A percentile compares a stretch with the other conserved stretches of the same genome.
Evolutionary conservation across 78 protist species (phyloP).

Genomic region (Pigoraptor vietnamica): DNA sequence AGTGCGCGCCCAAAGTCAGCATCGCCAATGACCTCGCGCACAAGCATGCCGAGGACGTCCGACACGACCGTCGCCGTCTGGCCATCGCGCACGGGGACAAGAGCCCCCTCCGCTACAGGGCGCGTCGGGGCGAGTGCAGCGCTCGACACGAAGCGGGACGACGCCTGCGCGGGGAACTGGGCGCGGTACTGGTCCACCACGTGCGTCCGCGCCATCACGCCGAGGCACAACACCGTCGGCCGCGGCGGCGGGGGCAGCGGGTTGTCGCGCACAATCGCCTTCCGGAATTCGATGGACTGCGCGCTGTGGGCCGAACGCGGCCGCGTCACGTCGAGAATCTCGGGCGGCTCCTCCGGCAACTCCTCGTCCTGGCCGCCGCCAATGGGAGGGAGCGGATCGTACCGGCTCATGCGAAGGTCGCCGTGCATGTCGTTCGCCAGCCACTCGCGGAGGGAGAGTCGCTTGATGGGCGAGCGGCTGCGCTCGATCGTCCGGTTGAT

Average conservation of each 20-base stretch:
- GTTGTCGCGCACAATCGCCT: neutral
- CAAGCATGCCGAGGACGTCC: neutral
- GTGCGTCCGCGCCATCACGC: neutral
- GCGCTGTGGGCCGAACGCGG: neutral
- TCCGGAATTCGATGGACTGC: neutral
- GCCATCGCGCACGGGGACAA: neutral
- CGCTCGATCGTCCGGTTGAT: neutral
- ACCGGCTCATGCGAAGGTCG: neutral
- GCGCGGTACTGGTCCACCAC: neutral
- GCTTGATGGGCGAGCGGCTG: neutral
- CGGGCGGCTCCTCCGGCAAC: neutral
- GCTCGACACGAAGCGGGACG: neutral
- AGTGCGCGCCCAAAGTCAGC: neutral
- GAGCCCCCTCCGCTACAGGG: neutral
- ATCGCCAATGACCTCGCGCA: neutral
- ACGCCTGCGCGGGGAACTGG: neutral
- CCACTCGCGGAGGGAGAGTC: neutral
- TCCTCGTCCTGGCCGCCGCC: no score
- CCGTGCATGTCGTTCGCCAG: neutral
- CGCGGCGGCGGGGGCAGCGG: neutral
- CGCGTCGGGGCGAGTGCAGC: neutral
- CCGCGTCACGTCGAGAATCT: neutral
- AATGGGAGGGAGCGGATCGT: neutral
- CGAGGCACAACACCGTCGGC: neutral
- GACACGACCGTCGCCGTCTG: neutral